Conservation (phyloP, 305 asterid species). For the Solanum hybrid region DNA sequence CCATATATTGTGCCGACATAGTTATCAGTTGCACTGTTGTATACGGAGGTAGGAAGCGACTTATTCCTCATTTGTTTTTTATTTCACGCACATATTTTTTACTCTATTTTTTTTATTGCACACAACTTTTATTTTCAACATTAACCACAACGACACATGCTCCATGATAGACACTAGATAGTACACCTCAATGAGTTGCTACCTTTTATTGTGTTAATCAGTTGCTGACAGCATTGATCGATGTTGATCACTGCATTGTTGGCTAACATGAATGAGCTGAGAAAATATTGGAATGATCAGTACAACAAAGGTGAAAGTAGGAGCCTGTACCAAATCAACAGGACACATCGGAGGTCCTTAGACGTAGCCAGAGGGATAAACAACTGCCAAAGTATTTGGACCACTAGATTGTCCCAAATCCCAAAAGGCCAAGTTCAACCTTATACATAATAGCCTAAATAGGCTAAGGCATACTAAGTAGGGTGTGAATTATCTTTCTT, state of each 20-base stretch:
- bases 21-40: conserved; percentile 43
- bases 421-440: too few species aligned
- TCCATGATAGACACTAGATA: neutral
- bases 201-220: too few species aligned
- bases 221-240: neutral
- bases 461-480: too few species aligned
- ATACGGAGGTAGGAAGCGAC: conserved; percentile 45
- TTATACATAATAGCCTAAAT: too few species aligned
- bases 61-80: too few species aligned
- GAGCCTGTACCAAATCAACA: neutral
- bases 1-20: conserved; percentile 24
- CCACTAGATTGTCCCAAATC: too few species aligned
- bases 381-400: too few species aligned
- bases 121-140: neutral
- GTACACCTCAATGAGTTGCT: neutral
- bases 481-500: too few species aligned
- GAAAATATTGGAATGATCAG: neutral
- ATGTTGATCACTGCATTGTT: neutral
- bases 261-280: neutral
- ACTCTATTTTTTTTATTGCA: neutral
- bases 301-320: neutral
- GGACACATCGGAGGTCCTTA: too few species aligned
- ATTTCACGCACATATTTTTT: neutral
- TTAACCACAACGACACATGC: neutral
- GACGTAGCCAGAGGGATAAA: too few species aligned